phyloP scores from a whole-genome alignment of 192 early-diverging fungal genomes.

The Entomortierella beljakovae region DNA sequence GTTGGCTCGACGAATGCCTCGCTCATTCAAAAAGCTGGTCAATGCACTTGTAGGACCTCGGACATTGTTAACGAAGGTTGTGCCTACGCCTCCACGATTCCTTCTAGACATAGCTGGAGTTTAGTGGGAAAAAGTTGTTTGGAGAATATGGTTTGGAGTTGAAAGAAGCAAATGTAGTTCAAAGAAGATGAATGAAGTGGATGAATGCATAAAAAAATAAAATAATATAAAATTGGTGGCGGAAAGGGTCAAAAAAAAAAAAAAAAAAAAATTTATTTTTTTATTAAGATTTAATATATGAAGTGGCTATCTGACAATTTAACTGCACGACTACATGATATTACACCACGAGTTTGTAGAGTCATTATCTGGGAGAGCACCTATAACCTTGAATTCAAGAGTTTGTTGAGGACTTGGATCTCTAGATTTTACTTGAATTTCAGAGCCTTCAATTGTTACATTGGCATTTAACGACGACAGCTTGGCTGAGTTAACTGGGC shows the following conservation, averaged over 20 bases:
- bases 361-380: constrained; percentile 4
- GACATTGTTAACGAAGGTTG: constrained; percentile 56
- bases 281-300: too few species aligned
- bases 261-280: too few species aligned
- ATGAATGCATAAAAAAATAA: background rate
- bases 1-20: constrained; percentile 53
- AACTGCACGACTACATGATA: constrained; percentile 28
- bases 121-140: too few species aligned
- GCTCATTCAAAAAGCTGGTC: constrained; percentile 60
- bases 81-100: constrained; percentile 20
- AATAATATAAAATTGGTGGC: background rate
- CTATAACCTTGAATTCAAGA: background rate
- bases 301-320: too few species aligned
- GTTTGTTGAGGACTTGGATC: background rate
- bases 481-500: background rate
- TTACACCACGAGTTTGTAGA: constrained; percentile 10
- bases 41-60: constrained; percentile 65
- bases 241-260: constrained; percentile 10
- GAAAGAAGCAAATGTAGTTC: background rate
- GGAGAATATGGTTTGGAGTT: background rate
- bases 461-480: background rate
- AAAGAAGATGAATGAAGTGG: constrained; percentile 6
- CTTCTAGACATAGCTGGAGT: constrained; percentile 52
- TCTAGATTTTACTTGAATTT: background rate
- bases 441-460: background rate